Base-by-base conservation (phyloP, 1,139 yeast genomes). In the Debaryomyces robertsiae region DNA sequence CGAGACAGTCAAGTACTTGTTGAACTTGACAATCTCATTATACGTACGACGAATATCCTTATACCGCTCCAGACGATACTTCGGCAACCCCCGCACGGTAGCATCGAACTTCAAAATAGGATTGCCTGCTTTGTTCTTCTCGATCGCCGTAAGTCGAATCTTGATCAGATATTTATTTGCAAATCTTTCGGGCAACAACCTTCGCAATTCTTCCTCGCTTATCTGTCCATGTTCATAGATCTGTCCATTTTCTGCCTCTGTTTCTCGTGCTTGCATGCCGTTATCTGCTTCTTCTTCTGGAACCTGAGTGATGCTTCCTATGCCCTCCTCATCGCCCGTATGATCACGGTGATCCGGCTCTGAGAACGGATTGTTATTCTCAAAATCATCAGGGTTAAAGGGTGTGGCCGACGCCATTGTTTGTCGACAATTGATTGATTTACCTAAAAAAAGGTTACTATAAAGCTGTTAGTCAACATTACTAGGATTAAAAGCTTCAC, bases 41-140 rank as follows among this genome's bases (percentile, higher is more conserved):
- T 79, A 87, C 0, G 96, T 84, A 43, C 98, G 77, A 48, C 96
- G 79, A 16, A 93, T 69, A 44, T 84, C 93, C 44, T 82, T 80
- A 59, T 86, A 91, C 4, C 66, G 61, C 6, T 78, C 66, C 46
- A 87, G 90, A 43, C 97, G 74, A 60, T 81, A 93, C 37, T 84
- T 77, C 5, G 95, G 93, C 32, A 91, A 67, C 36, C 83, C 83
- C 16, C 51, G 49, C 5, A 73, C 67, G 3, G 48, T 36, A n/a
- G 66, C 76, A 43, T 70, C 69, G 46, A 73, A 69, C 40, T 64
- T 60, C 38, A 73, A 52, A n/a, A 73, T 70, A 2, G 78, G 79
- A 44, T 73, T 73, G 0, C 67, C 73, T 0, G 63, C 58, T 47
- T 69, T 69, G 49, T 72, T 72, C 49, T 54, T 60, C 46, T 73